Conservation (phyloP, 768 basidiomycete genomes). For the Crepidotus variabilis region DNA sequence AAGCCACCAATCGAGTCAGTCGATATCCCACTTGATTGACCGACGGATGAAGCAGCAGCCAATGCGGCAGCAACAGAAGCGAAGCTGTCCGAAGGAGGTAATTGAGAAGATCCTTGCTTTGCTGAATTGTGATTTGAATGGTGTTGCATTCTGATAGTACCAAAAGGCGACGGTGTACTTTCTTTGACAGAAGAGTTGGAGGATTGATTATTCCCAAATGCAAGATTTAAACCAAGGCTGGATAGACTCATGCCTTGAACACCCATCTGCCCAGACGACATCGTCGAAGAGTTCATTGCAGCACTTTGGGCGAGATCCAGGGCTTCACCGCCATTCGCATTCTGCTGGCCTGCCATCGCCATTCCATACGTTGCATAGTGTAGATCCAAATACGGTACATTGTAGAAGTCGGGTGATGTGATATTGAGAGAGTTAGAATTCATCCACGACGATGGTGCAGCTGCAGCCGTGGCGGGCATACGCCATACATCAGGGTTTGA, state of each 20-base stretch:
- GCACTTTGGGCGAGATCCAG: constrained; percentile 6
- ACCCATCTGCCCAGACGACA: background rate
- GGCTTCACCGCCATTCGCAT: constrained; percentile 4
- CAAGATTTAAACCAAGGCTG: constrained; percentile 7
- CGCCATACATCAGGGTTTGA: constrained; percentile 7
- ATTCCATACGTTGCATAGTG: constrained; percentile 4
- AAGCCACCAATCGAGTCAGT: background rate
- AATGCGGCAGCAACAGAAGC: constrained; percentile 6
- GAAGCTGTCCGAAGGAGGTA: constrained; percentile 4
- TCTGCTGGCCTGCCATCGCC: background rate
- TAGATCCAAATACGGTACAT: constrained; percentile 11
- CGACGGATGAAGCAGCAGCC: constrained; percentile 6
- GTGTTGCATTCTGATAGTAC: constrained; percentile 4
- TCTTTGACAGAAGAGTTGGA: background rate
- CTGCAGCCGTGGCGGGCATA: background rate
- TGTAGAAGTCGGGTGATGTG: constrained; percentile 9
- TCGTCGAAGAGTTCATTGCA: background rate
- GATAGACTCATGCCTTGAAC: background rate
- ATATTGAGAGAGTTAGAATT: constrained; percentile 2
- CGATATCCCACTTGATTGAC: background rate
- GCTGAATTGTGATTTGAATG: background rate
- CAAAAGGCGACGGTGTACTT: background rate
- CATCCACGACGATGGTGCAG: background rate
- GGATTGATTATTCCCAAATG: constrained; percentile 1
- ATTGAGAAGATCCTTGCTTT: background rate